Percentiles rank a stretch among this genome's conserved stretches.
phyloP scores from a whole-genome alignment of 129 eudicot species.

The Ambrosia trifida region DNA sequence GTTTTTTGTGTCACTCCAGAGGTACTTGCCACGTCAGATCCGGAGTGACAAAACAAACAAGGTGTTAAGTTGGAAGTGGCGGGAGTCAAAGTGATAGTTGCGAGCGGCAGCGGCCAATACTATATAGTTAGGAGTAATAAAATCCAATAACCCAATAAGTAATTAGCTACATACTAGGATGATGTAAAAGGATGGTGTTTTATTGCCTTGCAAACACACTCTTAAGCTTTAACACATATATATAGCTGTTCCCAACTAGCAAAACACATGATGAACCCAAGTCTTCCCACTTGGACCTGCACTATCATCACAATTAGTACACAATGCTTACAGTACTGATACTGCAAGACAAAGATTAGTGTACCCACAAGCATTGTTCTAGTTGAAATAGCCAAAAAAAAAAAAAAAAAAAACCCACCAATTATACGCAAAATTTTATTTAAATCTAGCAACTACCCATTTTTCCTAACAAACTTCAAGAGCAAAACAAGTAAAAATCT shows the following conservation, averaged over 20 bases:
- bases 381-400: background rate
- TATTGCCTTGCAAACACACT: background rate
- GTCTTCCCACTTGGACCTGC: background rate
- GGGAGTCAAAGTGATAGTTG: no score
- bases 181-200: background rate
- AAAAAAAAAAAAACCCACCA: background rate
- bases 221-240: background rate
- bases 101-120: no score
- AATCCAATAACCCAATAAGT: no score
- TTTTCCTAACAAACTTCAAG: constrained; percentile 27
- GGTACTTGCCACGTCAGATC: no score
- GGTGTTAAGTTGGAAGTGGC: no score
- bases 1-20: no score
- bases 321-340: background rate
- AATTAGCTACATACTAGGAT: no score
- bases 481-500: constrained; percentile 18
- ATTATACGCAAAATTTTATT: constrained; percentile 22
- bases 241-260: background rate
- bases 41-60: no score
- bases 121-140: no score
- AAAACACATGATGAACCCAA: background rate
- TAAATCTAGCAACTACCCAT: constrained; percentile 27
- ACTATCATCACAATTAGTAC: background rate
- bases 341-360: background rate
- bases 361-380: background rate